Percentiles rank a stretch among this genome's conserved stretches.
phyloP scores from a whole-genome alignment of 352 stramenopile species.

The Pythium dissimile region DNA sequence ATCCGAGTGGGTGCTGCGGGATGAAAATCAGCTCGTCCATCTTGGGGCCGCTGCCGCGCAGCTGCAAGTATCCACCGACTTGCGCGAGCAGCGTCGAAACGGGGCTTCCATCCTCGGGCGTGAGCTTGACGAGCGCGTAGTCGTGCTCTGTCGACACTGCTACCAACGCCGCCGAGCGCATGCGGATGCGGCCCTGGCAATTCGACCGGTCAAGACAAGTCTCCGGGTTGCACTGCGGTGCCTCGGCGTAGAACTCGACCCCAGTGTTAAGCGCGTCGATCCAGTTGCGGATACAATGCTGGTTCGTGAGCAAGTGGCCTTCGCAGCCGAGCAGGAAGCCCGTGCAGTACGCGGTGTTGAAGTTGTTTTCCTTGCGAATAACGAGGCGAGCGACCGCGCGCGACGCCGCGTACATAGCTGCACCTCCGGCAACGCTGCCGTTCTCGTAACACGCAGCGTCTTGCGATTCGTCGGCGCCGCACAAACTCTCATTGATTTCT shows the following conservation, averaged over 20 bases:
- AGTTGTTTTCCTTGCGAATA: constrained; percentile 59
- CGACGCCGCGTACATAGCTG: constrained; percentile 43
- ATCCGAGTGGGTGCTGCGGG: constrained; percentile 35
- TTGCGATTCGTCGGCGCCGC: constrained; percentile 59
- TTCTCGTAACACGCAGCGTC: constrained; percentile 57
- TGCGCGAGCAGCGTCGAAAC: constrained; percentile 35
- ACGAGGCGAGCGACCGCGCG: constrained; percentile 53
- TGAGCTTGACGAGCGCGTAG: constrained; percentile 44
- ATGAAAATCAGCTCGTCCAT: constrained; percentile 42
- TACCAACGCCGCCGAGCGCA: constrained; percentile 35
- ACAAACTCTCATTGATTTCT: constrained; percentile 59
- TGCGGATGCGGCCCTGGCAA: constrained; percentile 39
- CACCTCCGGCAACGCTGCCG: constrained; percentile 18
- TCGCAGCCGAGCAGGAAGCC: constrained; percentile 72
- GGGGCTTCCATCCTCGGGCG: constrained; percentile 1
- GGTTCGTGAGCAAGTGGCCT: constrained; percentile 74
- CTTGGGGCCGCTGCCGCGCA: constrained; percentile 27
- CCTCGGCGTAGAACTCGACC: constrained; percentile 66
- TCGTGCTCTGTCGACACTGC: constrained; percentile 37
- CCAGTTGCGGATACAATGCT: constrained; percentile 65
- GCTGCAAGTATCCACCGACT: constrained; percentile 33
- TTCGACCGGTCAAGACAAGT: constrained; percentile 31
- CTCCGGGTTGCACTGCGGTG: constrained; percentile 30
- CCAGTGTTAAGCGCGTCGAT: constrained; percentile 66
- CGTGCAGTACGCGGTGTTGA: constrained; percentile 65